Evolutionary conservation across 306 rosid genomes (phyloP).

Genomic region (Lathyrus tuberosus): DNA sequence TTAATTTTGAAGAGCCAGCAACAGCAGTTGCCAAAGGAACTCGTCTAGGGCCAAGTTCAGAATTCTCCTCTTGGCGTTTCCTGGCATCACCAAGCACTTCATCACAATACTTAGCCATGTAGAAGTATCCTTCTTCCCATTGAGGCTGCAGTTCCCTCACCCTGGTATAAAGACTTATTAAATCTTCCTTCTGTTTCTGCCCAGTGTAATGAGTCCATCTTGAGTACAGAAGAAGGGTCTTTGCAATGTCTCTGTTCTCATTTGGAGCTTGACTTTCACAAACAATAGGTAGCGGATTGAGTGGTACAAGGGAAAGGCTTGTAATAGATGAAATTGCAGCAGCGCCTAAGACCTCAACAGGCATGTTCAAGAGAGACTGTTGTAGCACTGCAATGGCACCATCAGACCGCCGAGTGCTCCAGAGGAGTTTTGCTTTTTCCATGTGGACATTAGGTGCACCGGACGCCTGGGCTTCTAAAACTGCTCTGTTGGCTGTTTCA

Average conservation of each 20-base stretch:
- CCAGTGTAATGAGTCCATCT: slow-evolving; percentile 99
- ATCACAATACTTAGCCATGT: slow-evolving; percentile 90
- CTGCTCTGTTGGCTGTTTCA: slow-evolving; percentile 94
- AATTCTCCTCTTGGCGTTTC: slow-evolving; percentile 90
- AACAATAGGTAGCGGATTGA: slow-evolving; percentile 56
- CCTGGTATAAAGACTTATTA: slow-evolving; percentile 75
- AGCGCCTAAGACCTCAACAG: slow-evolving; percentile 77
- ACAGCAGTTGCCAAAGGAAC: slow-evolving; percentile 52
- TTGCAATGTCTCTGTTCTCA: slow-evolving; percentile 74
- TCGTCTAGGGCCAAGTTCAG: slow-evolving; percentile 58
- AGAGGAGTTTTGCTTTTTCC: slow-evolving; percentile 91
- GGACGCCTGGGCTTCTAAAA: slow-evolving; percentile 90
- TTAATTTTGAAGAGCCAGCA: slow-evolving; percentile 66
- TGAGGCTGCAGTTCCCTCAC: slow-evolving; percentile 92
- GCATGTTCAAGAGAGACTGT: slow-evolving; percentile 85
- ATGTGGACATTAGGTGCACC: slow-evolving; percentile 87
- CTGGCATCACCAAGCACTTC: slow-evolving; percentile 93
- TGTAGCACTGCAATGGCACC: slow-evolving; percentile 92
- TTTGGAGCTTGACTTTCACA: slow-evolving; percentile 73
- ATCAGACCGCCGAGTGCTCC: slow-evolving; percentile 93
- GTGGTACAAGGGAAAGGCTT: slow-evolving; percentile 81
- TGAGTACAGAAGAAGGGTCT: slow-evolving; percentile 92
- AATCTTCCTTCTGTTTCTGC: slow-evolving; percentile 98
- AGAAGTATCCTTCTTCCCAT: slow-evolving; percentile 97
- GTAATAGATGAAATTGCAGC: slow-evolving; percentile 83